phyloP scores from a whole-genome alignment of 176 grass and related monocot genomes.

The Triticum turgidum region DNA sequence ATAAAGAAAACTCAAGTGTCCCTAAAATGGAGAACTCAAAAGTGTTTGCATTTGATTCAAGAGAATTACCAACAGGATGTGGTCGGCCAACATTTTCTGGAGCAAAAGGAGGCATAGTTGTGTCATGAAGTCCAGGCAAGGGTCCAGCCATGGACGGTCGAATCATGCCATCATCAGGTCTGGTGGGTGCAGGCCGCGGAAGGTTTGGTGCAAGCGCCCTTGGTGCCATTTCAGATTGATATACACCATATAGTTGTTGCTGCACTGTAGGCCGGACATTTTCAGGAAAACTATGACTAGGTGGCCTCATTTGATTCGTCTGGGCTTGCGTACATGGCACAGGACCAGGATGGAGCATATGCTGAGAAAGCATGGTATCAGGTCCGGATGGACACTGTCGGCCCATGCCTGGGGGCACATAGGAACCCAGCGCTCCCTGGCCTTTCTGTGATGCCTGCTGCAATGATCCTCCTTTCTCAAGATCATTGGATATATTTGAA shows the following conservation, averaged over 20 bases:
- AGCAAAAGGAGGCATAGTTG: conserved; percentile 49
- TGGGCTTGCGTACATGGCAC: conserved; percentile 37
- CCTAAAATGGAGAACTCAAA: conserved; percentile 11
- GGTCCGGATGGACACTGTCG: conserved; percentile 35
- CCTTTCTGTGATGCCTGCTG: conserved; percentile 40
- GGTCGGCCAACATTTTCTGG: conserved; percentile 42
- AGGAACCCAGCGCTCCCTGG: conserved; percentile 25
- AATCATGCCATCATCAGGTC: conserved; percentile 44
- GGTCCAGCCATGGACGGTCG: conserved; percentile 41
- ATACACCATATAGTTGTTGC: conserved; percentile 35
- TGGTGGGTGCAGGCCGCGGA: conserved; percentile 24
- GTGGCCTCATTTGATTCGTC: conserved; percentile 50
- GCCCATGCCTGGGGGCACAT: conserved; percentile 29
- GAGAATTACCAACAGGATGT: conserved; percentile 44
- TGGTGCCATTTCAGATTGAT: conserved; percentile 43
- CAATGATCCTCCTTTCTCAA: conserved; percentile 38
- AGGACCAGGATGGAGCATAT: conserved; percentile 37
- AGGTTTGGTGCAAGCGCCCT: conserved; percentile 30
- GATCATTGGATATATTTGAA: conserved; percentile 23
- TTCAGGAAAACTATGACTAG: conserved; percentile 39
- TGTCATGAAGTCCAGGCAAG: conserved; percentile 36
- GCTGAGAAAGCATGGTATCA: conserved; percentile 44
- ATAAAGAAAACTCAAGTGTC: conserved; percentile 35
- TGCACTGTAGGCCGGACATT: conserved; percentile 32
- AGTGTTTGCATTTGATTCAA: conserved; percentile 32